phyloP scores from a whole-genome alignment of 2,329 filamentous ascomycete genomes.

The Trichoderma breve region DNA sequence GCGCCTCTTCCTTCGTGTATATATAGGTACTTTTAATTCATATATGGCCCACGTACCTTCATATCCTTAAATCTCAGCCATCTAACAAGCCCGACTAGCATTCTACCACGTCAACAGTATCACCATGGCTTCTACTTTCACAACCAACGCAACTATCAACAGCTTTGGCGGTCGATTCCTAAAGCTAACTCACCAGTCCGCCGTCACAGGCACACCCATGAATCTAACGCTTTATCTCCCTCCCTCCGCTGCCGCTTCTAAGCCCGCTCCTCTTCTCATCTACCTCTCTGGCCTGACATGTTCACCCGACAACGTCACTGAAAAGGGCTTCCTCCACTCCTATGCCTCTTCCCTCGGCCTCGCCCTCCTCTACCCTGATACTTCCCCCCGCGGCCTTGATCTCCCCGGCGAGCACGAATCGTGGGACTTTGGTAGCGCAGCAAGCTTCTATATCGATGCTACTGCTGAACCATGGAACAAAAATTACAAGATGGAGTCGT shows the following conservation, averaged over 20 bases:
- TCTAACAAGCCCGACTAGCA: too few relatives aligned
- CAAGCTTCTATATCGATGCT: constrained; percentile 93
- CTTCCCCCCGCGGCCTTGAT: constrained; percentile 79
- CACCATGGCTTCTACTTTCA: constrained; percentile 31
- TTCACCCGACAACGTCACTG: constrained; percentile 79
- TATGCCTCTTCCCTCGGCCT: constrained; percentile 76
- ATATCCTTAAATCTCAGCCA: fast-evolving
- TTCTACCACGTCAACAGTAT: too few relatives aligned
- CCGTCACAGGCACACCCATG: constrained; percentile 82
- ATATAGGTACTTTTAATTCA: not conserved
- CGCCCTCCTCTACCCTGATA: constrained; percentile 94
- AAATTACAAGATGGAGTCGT: constrained; percentile 93
- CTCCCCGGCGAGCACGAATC: constrained; percentile 81
- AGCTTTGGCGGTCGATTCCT: constrained; percentile 92
- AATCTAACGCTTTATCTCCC: constrained; percentile 89
- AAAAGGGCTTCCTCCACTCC: constrained; percentile 89
- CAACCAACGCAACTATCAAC: constrained; percentile 83
- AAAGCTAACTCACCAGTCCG: constrained; percentile 85
- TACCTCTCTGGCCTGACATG: constrained; percentile 95
- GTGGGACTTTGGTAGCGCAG: constrained; percentile 89
- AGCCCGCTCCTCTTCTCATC: constrained; percentile 75
- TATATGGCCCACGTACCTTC: not conserved
- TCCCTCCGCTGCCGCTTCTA: constrained; percentile 56
- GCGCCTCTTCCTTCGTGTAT: not conserved
- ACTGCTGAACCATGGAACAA: constrained; percentile 68